phyloP scores from a whole-genome alignment of 345 rosid species.

The Alliaria petiolata region DNA sequence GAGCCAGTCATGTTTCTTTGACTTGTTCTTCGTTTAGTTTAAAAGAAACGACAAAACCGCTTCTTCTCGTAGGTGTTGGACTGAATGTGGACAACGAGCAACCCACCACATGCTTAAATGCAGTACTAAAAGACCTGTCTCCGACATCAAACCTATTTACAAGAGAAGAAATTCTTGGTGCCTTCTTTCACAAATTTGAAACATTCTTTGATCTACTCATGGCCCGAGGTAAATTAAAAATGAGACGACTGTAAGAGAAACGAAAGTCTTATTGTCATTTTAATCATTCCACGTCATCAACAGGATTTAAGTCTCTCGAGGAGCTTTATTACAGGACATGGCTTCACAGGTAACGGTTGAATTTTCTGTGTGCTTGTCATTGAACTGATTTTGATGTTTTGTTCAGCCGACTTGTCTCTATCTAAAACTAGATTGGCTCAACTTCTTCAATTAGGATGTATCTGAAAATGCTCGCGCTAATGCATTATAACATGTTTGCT shows the following conservation, averaged over 20 bases:
- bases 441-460: not conserved
- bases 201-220: constrained; percentile 54
- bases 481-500: not conserved
- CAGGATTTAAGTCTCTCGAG: constrained; percentile 82
- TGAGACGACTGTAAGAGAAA: not conserved
- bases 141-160: constrained; percentile 34
- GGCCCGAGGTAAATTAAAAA: constrained; percentile 53
- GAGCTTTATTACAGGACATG: constrained; percentile 78
- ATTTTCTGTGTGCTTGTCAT: not conserved
- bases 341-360: constrained; percentile 73
- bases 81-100: constrained; percentile 77
- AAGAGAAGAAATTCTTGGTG: constrained; percentile 62
- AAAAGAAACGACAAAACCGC: not conserved
- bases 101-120: constrained; percentile 80
- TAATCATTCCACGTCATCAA: not conserved
- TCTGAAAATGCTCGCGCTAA: not conserved
- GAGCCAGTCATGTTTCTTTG: not conserved
- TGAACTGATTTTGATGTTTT: not conserved
- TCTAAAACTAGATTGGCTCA: not conserved
- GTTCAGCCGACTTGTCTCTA: not conserved
- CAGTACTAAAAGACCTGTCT: constrained; percentile 47
- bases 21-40: not conserved
- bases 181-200: constrained; percentile 82
- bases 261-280: not conserved
- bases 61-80: constrained; percentile 65